phyloP scores from a whole-genome alignment of 257 asterid genomes.

The Haberlea rhodopensis region DNA sequence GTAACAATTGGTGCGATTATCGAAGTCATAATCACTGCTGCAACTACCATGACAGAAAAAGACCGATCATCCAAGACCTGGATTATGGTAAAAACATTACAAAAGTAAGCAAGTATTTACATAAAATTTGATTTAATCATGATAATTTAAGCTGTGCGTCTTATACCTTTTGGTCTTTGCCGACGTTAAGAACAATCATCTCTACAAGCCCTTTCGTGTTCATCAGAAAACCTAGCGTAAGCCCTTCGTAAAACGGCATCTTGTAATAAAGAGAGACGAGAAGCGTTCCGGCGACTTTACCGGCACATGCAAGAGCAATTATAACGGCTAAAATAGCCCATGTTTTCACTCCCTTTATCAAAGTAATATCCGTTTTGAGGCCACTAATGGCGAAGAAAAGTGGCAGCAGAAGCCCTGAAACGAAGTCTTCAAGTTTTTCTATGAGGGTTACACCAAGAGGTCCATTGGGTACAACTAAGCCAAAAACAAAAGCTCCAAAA shows the following conservation, averaged over 20 bases:
- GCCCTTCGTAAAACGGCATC: conserved; percentile 77
- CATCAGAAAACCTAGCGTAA: conserved; percentile 91
- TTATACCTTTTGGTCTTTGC: conserved; percentile 82
- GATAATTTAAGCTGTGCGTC: neutral
- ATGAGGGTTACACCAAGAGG: conserved; percentile 76
- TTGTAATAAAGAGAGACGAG: conserved; percentile 65
- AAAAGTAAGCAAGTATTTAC: neutral
- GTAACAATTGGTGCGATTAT: conserved; percentile 66
- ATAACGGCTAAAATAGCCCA: conserved; percentile 60
- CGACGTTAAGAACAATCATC: conserved; percentile 96
- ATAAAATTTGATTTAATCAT: neutral
- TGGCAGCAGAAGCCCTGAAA: conserved; percentile 78
- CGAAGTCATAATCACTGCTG: conserved; percentile 68
- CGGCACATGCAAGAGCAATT: conserved; percentile 68
- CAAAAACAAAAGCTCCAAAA: conserved; percentile 90
- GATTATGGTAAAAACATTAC: conserved; percentile 2
- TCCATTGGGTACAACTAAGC: conserved; percentile 77
- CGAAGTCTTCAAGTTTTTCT: conserved; percentile 84
- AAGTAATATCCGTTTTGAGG: conserved; percentile 57
- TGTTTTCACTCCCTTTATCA: conserved; percentile 50
- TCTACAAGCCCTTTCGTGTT: conserved; percentile 92
- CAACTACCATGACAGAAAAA: conserved; percentile 84
- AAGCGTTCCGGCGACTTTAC: conserved; percentile 77
- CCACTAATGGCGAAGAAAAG: conserved; percentile 93
- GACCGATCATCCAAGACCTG: conserved; percentile 76